Percentiles rank a stretch among this genome's conserved stretches.
These are phyloP conservation scores for Fremontodendron californicum DNA, from an alignment of 345 rosid genomes.

Conservation along the genomic window DNA sequence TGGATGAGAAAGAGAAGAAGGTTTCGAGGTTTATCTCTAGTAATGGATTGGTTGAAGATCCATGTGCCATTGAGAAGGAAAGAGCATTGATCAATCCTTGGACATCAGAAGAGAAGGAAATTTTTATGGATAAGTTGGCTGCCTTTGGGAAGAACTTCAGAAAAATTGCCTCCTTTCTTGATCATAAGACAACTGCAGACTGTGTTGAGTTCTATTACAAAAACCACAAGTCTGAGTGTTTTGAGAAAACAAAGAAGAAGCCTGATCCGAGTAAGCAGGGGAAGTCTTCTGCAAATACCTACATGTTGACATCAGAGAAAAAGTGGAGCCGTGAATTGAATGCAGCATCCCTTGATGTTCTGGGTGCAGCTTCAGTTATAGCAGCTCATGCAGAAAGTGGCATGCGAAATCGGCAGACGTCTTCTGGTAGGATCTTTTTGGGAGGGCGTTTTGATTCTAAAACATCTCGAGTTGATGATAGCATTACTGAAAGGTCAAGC, in stretches of 20 bases:
- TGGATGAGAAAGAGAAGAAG: slow-evolving; percentile 73
- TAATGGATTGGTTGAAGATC: slow-evolving; percentile 93
- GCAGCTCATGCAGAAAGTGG: slow-evolving; percentile 64
- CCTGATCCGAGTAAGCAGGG: slow-evolving; percentile 46
- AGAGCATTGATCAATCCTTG: slow-evolving; percentile 85
- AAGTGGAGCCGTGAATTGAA: slow-evolving; percentile 67
- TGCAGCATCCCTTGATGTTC: slow-evolving; percentile 69
- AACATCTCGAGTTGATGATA: slow-evolving; percentile 36
- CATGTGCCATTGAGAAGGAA: slow-evolving; percentile 83
- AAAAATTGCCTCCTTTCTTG: slow-evolving; percentile 83
- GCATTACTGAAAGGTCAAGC: slow-evolving; percentile 46
- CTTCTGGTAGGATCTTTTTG: slow-evolving; percentile 42
- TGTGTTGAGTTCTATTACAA: slow-evolving; percentile 96
- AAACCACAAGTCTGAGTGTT: slow-evolving; percentile 89
- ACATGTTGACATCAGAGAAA: slow-evolving; percentile 59
- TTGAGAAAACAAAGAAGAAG: slow-evolving; percentile 79
- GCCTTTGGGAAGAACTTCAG: slow-evolving; percentile 76
- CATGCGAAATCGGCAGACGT: slow-evolving; percentile 31
- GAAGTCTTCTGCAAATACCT: slow-evolving; percentile 55
- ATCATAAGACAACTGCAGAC: slow-evolving; percentile 90
- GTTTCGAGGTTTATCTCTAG: slow-evolving; percentile 60
- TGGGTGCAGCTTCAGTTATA: slow-evolving; percentile 72
- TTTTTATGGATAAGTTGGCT: slow-evolving; percentile 71
- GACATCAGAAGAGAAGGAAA: slow-evolving; percentile 74
- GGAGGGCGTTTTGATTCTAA: slow-evolving; percentile 45